phyloP scores from a whole-genome alignment of 192 early-diverging fungal genomes.

The Coemansia sp. region DNA sequence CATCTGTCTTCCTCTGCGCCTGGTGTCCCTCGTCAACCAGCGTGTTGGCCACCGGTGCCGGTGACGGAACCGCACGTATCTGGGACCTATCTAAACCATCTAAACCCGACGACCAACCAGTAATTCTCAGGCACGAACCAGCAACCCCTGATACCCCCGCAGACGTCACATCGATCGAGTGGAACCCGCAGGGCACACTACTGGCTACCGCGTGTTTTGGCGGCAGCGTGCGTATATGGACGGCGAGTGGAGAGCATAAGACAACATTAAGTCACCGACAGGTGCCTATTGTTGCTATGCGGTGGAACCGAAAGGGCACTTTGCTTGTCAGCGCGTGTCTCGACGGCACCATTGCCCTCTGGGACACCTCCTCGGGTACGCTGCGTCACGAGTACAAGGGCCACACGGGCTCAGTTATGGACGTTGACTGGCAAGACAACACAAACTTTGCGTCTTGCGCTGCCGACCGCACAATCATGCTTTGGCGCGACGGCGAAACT shows the following conservation, averaged over 20 bases:
- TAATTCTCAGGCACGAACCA: constrained; percentile 57
- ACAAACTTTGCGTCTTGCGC: constrained; percentile 87
- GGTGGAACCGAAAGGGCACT: constrained; percentile 81
- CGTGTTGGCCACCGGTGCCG: constrained; percentile 69
- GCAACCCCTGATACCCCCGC: constrained; percentile 42
- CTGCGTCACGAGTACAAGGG: constrained; percentile 38
- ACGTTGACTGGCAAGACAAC: constrained; percentile 94
- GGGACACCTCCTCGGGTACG: constrained; percentile 77
- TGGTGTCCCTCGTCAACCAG: constrained; percentile 73
- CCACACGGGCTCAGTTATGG: constrained; percentile 60
- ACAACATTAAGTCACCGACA: constrained; percentile 64
- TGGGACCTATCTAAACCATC: constrained; percentile 71
- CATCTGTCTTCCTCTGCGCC: constrained; percentile 69
- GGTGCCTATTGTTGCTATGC: constrained; percentile 78
- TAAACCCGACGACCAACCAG: constrained; percentile 50
- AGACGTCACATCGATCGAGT: constrained; percentile 81
- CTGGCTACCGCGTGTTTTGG: constrained; percentile 80
- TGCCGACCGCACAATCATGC: constrained; percentile 73
- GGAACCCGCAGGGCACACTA: constrained; percentile 55
- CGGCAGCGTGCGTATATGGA: constrained; percentile 85
- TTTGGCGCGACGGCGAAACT: constrained; percentile 70
- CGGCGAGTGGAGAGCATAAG: constrained; percentile 60
- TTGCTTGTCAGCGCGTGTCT: constrained; percentile 72
- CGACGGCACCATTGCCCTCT: constrained; percentile 80
- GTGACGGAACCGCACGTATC: constrained; percentile 82